These are phyloP conservation scores for Trametopsis cervina DNA, from an alignment of 768 basidiomycete species.

Conservation along the genomic window DNA sequence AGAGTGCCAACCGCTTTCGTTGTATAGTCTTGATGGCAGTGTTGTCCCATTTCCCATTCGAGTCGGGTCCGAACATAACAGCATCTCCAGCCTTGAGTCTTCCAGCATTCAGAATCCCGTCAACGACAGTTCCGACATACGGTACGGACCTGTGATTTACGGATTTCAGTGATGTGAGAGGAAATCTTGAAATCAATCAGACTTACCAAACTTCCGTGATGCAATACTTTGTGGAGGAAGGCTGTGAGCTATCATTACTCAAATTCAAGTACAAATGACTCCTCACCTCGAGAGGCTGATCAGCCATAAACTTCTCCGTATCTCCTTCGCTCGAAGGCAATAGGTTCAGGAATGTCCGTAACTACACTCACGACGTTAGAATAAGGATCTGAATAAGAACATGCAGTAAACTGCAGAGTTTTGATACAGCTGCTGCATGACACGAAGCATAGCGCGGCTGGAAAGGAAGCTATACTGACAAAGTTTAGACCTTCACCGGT, in stretches of 20 bases:
- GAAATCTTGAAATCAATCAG: background rate
- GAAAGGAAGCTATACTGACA: constrained; percentile 31
- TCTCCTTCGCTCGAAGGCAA: constrained; percentile 85
- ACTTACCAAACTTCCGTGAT: constrained; percentile 67
- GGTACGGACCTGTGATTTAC: constrained; percentile 52
- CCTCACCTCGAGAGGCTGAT: constrained; percentile 75
- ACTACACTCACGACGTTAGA: constrained; percentile 37
- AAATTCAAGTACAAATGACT: no score
- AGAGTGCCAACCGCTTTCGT: constrained; percentile 60
- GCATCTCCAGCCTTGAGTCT: constrained; percentile 72
- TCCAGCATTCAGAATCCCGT: constrained; percentile 78
- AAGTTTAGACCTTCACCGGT: constrained; percentile 87
- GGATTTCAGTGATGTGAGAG: no score
- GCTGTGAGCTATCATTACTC: no score
- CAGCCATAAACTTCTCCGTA: constrained; percentile 68
- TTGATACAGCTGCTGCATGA: background rate
- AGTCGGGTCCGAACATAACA: constrained; percentile 85
- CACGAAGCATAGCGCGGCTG: no score
- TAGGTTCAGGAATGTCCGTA: constrained; percentile 87
- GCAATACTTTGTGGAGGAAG: constrained; percentile 47
- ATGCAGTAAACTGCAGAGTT: background rate
- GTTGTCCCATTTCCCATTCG: constrained; percentile 79
- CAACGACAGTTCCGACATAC: constrained; percentile 79
- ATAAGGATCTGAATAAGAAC: background rate
- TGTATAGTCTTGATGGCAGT: constrained; percentile 89